Conservation (phyloP, 2,329 filamentous ascomycete species). For the Venturia effusa region DNA sequence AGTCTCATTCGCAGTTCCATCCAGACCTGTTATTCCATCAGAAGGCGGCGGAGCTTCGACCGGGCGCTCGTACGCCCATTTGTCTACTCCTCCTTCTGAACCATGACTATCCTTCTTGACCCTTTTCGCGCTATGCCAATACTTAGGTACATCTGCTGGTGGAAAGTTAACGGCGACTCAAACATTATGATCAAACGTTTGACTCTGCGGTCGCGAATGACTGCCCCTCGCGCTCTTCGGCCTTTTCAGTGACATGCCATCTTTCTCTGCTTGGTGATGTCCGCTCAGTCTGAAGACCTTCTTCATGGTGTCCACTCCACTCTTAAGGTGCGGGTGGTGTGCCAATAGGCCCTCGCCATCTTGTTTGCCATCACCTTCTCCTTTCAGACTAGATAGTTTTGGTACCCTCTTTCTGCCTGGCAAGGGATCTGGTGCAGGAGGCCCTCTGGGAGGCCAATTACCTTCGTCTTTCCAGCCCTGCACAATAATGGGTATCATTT, state of each 20-base stretch:
- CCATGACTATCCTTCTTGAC: not conserved
- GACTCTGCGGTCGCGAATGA: not conserved
- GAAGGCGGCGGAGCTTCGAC: not conserved
- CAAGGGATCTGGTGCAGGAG: conserved; percentile 35
- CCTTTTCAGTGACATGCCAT: not conserved
- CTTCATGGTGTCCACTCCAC: conserved; percentile 34
- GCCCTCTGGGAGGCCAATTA: conserved; percentile 70
- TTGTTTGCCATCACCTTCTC: conserved; percentile 12
- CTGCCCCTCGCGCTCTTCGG: not conserved
- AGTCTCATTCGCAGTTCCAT: too few species aligned
- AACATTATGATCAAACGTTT: not conserved
- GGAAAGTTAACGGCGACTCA: not conserved
- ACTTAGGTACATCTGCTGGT: not conserved
- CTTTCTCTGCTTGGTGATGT: conserved; percentile 8
- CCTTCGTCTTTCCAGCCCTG: conserved; percentile 87
- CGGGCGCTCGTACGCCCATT: not conserved
- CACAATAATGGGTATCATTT: conserved; percentile 72
- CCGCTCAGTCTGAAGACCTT: conserved; percentile 31
- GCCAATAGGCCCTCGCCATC: conserved; percentile 18
- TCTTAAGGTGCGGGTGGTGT: conserved; percentile 30
- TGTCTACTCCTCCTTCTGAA: not conserved
- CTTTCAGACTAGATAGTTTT: not conserved
- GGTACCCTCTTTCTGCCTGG: conserved; percentile 21
- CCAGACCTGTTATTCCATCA: not conserved
- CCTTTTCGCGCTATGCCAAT: not conserved